Evolutionary conservation across 2,329 filamentous ascomycete species (phyloP).

Genomic region (Alternaria triticimaculans): DNA sequence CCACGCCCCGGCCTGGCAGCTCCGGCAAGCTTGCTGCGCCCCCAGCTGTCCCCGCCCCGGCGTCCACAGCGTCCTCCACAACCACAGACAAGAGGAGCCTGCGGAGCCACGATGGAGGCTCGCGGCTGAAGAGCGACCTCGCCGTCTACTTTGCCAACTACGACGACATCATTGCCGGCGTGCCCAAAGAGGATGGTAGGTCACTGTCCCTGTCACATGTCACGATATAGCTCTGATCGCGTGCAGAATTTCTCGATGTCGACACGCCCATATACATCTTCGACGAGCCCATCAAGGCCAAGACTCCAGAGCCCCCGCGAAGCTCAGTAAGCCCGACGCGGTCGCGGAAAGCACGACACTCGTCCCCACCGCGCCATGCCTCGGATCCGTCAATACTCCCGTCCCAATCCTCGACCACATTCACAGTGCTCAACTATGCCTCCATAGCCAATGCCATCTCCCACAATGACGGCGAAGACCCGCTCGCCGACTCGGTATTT

Average conservation of each 20-base stretch:
- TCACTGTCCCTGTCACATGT: slow-evolving; percentile 23
- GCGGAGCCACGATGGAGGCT: slow-evolving; percentile 81
- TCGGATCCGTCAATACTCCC: slow-evolving; percentile 20
- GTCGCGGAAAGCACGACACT: slow-evolving; percentile 30
- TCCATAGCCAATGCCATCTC: slow-evolving; percentile 44
- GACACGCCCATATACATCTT: slow-evolving; percentile 76
- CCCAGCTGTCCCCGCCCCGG: slow-evolving; percentile 25
- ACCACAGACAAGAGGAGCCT: slow-evolving; percentile 75
- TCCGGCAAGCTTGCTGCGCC: slow-evolving; percentile 31
- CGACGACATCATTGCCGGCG: slow-evolving; percentile 89
- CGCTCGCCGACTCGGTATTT: slow-evolving; percentile 63
- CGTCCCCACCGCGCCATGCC: slow-evolving; percentile 22
- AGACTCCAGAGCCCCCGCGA: slow-evolving; percentile 31
- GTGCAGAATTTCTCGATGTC: slow-evolving; percentile 71
- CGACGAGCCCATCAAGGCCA: slow-evolving; percentile 59
- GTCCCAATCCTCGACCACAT: slow-evolving; percentile 39
- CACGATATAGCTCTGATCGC: slow-evolving; percentile 21
- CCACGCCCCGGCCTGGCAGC: slow-evolving; percentile 41
- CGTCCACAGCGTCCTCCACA: slow-evolving; percentile 36
- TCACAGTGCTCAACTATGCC: slow-evolving; percentile 53
- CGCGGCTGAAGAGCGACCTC: slow-evolving; percentile 88
- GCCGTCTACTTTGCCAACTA: slow-evolving; percentile 92
- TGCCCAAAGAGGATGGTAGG: slow-evolving; percentile 77
- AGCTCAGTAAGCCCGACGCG: slow-evolving; percentile 34
- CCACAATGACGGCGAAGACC: slow-evolving; percentile 54